phyloP scores from a whole-genome alignment of 2,329 filamentous ascomycete genomes.

The Mollisia scopiformis region DNA sequence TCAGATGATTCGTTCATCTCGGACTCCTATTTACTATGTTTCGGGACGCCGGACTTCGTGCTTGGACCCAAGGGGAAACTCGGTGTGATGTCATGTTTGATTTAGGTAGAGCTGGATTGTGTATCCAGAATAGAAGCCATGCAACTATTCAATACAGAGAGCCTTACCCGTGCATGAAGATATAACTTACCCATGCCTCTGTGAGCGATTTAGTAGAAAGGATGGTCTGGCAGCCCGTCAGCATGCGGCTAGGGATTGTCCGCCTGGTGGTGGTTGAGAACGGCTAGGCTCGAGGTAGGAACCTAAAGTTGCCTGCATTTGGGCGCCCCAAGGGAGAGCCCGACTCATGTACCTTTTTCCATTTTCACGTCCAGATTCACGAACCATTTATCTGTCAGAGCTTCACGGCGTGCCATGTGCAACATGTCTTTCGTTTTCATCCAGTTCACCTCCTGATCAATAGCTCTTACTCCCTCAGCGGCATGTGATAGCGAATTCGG shows the following conservation, averaged over 20 bases:
- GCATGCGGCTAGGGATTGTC: constrained; percentile 1
- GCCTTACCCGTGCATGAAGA: background rate
- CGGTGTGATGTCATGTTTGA: background rate
- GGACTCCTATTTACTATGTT: background rate
- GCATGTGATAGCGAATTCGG: constrained; percentile 1
- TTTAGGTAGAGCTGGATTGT: background rate
- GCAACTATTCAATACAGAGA: background rate
- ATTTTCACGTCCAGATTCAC: background rate
- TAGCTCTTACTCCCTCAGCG: background rate
- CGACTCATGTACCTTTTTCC: constrained; percentile 1
- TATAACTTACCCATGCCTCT: background rate
- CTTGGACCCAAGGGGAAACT: background rate
- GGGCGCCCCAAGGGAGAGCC: background rate
- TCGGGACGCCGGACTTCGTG: background rate
- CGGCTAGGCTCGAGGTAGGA: background rate
- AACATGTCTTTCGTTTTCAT: background rate
- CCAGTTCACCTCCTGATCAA: background rate
- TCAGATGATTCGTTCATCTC: background rate
- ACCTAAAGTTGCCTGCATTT: background rate
- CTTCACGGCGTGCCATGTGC: background rate
- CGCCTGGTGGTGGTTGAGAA: background rate
- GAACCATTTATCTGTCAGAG: background rate
- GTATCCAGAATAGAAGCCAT: background rate
- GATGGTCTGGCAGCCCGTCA: background rate
- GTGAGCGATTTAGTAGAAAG: background rate